Conservation (phyloP, 2,329 filamentous ascomycete species). For the Chaetoscypha palmicola region DNA sequence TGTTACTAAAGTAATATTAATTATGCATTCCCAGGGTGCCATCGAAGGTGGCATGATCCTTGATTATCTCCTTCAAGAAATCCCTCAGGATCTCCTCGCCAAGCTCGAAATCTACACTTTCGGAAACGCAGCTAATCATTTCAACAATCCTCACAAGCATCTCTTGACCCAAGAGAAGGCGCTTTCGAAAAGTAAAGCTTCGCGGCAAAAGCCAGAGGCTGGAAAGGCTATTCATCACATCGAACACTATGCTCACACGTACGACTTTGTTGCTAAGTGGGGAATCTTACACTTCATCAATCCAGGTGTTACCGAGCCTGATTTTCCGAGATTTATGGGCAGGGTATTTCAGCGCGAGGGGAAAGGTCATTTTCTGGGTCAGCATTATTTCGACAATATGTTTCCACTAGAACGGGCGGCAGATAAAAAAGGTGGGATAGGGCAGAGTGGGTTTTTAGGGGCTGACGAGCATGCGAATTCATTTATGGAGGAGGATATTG, state of each 20-base stretch:
- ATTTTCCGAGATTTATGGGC: constrained; percentile 25
- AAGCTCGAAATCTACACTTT: constrained; percentile 76
- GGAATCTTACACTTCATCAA: constrained; percentile 61
- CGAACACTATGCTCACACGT: constrained; percentile 72
- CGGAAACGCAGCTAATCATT: constrained; percentile 72
- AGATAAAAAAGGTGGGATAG: constrained; percentile 16
- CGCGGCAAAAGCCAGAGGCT: not conserved
- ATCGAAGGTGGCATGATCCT: constrained; percentile 67
- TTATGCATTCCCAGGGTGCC: constrained; percentile 71
- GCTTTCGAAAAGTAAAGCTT: not conserved
- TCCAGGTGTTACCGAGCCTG: constrained; percentile 4
- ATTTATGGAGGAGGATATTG: constrained; percentile 22
- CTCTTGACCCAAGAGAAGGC: constrained; percentile 26
- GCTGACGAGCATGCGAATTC: constrained; percentile 11
- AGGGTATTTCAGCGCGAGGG: constrained; percentile 22
- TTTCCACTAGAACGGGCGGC: constrained; percentile 20
- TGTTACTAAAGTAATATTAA: constrained; percentile 63
- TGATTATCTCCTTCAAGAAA: constrained; percentile 69
- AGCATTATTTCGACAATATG: constrained; percentile 32
- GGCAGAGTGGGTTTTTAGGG: constrained; percentile 14
- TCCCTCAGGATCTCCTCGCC: constrained; percentile 55
- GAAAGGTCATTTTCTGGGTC: constrained; percentile 28
- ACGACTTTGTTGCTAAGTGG: constrained; percentile 68
- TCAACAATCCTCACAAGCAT: constrained; percentile 62
- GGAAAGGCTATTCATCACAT: constrained; percentile 56